A percentile compares a stretch with the other conserved stretches of the same genome.
Conservation (phyloP, 306 rosid species). For the Sesbania bispinosa region DNA sequence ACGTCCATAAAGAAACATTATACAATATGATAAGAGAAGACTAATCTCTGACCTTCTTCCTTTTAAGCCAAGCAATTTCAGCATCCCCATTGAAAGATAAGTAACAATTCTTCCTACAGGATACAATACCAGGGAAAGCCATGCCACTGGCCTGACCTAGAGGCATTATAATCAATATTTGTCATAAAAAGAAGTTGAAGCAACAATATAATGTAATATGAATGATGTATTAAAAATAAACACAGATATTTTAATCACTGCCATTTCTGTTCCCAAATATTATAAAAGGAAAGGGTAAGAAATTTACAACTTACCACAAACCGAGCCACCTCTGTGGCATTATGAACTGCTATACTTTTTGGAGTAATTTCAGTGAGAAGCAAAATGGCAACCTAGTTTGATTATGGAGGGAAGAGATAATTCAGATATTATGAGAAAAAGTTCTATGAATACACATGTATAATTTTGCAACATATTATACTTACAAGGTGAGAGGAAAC, state of each 20-base stretch:
- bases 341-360: slow-evolving; percentile 95
- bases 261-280: not conserved
- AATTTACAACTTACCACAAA: slow-evolving; percentile 74
- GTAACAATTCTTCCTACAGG: slow-evolving; percentile 96
- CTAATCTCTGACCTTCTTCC: slow-evolving; percentile 73
- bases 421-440: slow-evolving; percentile 3
- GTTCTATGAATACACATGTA: not conserved
- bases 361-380: slow-evolving; percentile 99
- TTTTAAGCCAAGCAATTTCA: slow-evolving; percentile 88
- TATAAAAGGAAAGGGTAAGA: not conserved
- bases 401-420: slow-evolving; percentile 14
- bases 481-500: slow-evolving; percentile 9
- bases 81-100: slow-evolving; percentile 95
- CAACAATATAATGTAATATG: slow-evolving; percentile 6
- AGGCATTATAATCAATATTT: slow-evolving; percentile 34
- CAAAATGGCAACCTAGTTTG: slow-evolving; percentile 85
- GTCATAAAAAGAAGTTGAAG: slow-evolving; percentile 25
- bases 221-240: slow-evolving; percentile 17
- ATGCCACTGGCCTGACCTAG: slow-evolving; percentile 99
- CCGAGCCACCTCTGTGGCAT: slow-evolving; percentile 94
- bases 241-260: not conserved
- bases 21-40: slow-evolving; percentile 5
- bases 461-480: not conserved
- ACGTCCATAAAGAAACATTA: slow-evolving; percentile 11
- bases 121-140: slow-evolving; percentile 91